phyloP scores from a whole-genome alignment of 2,329 filamentous ascomycete genomes.

The Stemphylium vesicarium region DNA sequence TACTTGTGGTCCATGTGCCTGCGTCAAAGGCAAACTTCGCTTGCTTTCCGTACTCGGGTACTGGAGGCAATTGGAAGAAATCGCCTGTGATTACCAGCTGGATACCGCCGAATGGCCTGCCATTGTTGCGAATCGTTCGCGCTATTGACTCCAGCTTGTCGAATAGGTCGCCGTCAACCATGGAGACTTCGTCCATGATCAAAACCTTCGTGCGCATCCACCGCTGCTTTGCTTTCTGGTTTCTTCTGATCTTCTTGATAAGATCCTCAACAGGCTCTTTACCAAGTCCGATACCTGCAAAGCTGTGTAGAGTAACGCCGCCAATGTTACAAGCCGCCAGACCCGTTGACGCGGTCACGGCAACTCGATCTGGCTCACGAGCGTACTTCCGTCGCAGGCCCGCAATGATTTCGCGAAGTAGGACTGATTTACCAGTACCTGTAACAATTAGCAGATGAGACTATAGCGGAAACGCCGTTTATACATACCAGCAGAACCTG shows the following conservation, averaged over 20 bases:
- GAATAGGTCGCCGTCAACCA: slow-evolving; percentile 97
- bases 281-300: slow-evolving; percentile 91
- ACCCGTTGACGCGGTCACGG: slow-evolving; percentile 94
- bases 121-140: slow-evolving; percentile 84
- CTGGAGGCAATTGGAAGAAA: slow-evolving; percentile 96
- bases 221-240: slow-evolving; percentile 83
- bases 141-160: slow-evolving; percentile 94
- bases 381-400: slow-evolving; percentile 77
- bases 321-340: slow-evolving; percentile 96
- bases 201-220: slow-evolving; percentile 90
- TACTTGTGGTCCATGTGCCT: slow-evolving; percentile 86
- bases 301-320: slow-evolving; percentile 94
- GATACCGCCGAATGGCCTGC: slow-evolving; percentile 91
- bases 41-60: slow-evolving; percentile 76
- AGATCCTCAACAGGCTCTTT: slow-evolving; percentile 83
- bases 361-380: slow-evolving; percentile 81
- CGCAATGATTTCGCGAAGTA: slow-evolving; percentile 89
- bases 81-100: slow-evolving; percentile 95
- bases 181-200: slow-evolving; percentile 94
- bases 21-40: slow-evolving; percentile 94
- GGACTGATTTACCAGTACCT: slow-evolving; percentile 91
- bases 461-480: background rate
- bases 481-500: slow-evolving; percentile 77
- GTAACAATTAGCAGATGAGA: slow-evolving; percentile 9
- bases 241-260: slow-evolving; percentile 88